Evolutionary conservation across 805 yeast genomes (phyloP), one percentile per base, ranked within the genome.

Genomic region (Maudiozyma barnettii): DNA sequence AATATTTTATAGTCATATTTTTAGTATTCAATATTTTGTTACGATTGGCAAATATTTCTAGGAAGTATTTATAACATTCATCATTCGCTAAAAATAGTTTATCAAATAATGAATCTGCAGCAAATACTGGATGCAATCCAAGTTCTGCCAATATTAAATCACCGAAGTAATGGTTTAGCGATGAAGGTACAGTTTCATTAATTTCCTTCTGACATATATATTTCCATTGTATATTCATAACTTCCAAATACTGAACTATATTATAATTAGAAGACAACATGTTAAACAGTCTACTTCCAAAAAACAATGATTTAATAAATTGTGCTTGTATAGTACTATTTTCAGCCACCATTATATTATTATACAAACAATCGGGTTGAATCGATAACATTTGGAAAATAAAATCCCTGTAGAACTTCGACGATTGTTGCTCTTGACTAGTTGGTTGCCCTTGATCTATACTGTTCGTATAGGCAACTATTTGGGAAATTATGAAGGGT

Each of bases 261-360:
- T 48, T 51, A 7, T 56, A 39, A 4, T 51, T 52, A 2, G 47
- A 23, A 3, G 53, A 43, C n/a, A 64, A 38, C 5, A 54, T 23
- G 49, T 65, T 65, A 40, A 55, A 62, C 5, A 64, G n/a, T 44
- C 52, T 63, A 45, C 68, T 64, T 0, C 69, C 69, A 53, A 62
- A 64, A 26, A 64, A 52, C 0, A 56, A 13, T 1, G 65, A 42
- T 35, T 55, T 58, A 3, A 63, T 40, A 23, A 44, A 46, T 7
- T 42, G 43, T 23, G 16, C 26, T 19, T 49, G 41, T 3, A 47
- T 14, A 21, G 19, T 40, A 9, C 23, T 44, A 1, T 23, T 29
- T 2, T 36, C 19, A 5, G 37, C n/a, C 7, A 35, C 16, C 1
- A n/a, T 9, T 14, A 57, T 14, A 40, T 56, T 59, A 35, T 50